Conservation (phyloP, 1,284 basidiomycete species). For the Cutaneotrichosporon sp. region DNA sequence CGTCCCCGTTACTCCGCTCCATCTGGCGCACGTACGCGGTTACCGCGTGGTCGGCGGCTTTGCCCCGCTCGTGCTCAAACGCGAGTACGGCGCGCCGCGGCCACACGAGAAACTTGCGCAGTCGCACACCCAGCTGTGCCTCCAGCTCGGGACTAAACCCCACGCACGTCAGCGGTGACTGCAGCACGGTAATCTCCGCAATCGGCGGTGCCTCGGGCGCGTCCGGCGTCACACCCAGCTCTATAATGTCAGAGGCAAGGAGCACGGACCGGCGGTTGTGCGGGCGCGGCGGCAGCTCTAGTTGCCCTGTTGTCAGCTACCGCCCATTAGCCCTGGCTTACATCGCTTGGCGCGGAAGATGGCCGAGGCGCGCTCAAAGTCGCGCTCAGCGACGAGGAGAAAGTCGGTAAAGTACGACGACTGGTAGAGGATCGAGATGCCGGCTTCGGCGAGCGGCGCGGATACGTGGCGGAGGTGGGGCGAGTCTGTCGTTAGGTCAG, state of each 20-base stretch:
- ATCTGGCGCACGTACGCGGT: background rate
- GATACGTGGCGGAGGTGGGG: constrained; percentile 64
- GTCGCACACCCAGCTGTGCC: constrained; percentile 16
- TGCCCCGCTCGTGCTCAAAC: constrained; percentile 1
- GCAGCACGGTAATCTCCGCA: constrained; percentile 35
- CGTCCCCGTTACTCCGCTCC: background rate
- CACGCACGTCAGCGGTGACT: constrained; percentile 34
- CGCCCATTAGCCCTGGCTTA: constrained; percentile 20
- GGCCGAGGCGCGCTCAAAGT: constrained; percentile 30
- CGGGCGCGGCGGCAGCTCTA: constrained; percentile 11
- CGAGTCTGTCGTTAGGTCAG: constrained; percentile 33
- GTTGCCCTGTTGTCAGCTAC: constrained; percentile 23
- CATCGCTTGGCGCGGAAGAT: constrained; percentile 38
- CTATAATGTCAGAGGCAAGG: constrained; percentile 6
- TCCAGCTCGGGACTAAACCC: constrained; percentile 28
- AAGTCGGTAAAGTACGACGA: constrained; percentile 80
- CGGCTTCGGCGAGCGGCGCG: constrained; percentile 67
- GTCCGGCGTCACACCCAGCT: background rate
- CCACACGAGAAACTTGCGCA: constrained; percentile 39
- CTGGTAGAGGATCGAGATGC: constrained; percentile 77
- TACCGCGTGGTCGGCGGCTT: background rate
- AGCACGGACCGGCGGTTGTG: constrained; percentile 24
- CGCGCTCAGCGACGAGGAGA: constrained; percentile 56
- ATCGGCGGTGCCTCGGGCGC: constrained; percentile 11
- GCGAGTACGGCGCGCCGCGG: constrained; percentile 22